Base-by-base conservation (phyloP, 163 green algal genomes). In the Scenedesmus sp. region DNA sequence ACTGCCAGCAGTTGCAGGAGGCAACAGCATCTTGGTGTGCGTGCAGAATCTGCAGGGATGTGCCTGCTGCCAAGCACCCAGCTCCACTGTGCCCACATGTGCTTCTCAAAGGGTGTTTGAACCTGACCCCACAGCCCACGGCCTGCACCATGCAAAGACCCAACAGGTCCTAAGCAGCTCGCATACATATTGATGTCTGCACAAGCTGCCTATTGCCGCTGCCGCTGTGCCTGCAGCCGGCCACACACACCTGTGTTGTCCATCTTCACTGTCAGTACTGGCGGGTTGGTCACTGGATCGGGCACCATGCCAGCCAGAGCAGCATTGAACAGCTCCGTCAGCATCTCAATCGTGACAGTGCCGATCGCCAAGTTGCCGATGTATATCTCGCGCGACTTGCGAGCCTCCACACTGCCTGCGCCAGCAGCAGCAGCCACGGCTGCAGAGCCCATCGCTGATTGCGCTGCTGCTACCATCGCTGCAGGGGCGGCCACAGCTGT, bases 311-410 rank as follows among this genome's bases (percentile, higher is more conserved):
- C 96, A 6, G 94, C 94, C 55, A 99, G 94, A 3, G 96, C 93
- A 1, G 93, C 94, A 89, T 98, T 98, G 94, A 98, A 99, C n/a
- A 99, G 94, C 94, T 98, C 97, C 1, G 91, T 82, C 88, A 99
- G 93, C 94, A 98, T 96, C n/a, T 96, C 94, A 1, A 93, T 91
- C 0, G 89, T 97, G 7, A 97, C 95, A 20, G 95, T 88, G 18
- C 83, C 88, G 46, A 87, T 86, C 2, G 55, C 55, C 10, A 93
- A 57, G 90, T 93, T 93, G 84, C 90, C 90, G 26, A 93, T 90
- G 90, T 91, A 93, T 3, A 93, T 70, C 70, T 93, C 90, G 9
- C 90, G 74, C 0, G 84, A 82, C 60, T 91, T 90, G 18, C 90
- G 84, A 15, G 90, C 90, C 23, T 74, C 13, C 9, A 57, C 62